Percentiles rank a stretch among this genome's conserved stretches.
Conservation (phyloP, 495 filamentous ascomycete species). For the Schizothecium vesticola region DNA sequence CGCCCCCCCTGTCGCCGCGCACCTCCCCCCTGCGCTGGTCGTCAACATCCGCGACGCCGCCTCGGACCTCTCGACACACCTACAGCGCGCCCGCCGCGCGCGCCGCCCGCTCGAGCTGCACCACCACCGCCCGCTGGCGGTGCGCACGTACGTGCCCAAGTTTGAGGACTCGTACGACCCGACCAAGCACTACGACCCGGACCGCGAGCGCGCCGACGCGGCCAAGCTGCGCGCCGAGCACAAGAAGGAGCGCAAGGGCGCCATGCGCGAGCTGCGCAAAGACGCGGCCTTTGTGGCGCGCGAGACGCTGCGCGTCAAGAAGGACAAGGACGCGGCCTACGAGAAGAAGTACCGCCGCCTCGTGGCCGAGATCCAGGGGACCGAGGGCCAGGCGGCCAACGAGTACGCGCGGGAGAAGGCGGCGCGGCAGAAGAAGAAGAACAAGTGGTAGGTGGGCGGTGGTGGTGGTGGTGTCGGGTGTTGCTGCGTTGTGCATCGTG, state of each 20-base stretch:
- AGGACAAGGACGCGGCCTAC: conserved; percentile 81
- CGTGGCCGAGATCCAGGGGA: conserved; percentile 89
- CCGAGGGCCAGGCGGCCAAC: conserved; percentile 82
- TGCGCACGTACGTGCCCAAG: conserved; percentile 84
- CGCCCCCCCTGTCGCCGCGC: conserved; percentile 44
- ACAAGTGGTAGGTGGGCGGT: conserved; percentile 22
- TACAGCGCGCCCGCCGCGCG: conserved; percentile 51
- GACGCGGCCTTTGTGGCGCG: conserved; percentile 87
- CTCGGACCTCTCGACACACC: conserved; percentile 42
- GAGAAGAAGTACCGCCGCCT: conserved; percentile 90
- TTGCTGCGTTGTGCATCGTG: not conserved
- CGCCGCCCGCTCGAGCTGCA: conserved; percentile 83
- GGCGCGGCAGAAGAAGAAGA: conserved; percentile 58
- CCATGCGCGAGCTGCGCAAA: conserved; percentile 88
- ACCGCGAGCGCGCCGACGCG: conserved; percentile 76
- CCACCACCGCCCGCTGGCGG: conserved; percentile 80
- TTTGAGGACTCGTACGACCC: conserved; percentile 96
- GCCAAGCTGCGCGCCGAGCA: conserved; percentile 79
- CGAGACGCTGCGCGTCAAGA: conserved; percentile 85
- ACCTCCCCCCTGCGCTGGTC: conserved; percentile 39
- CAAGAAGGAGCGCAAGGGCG: conserved; percentile 93
- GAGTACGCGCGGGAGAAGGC: conserved; percentile 82
- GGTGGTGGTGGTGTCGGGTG: not conserved
- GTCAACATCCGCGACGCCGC: conserved; percentile 35
- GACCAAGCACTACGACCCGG: conserved; percentile 90